These are phyloP conservation scores for Aegle marmelos DNA, from an alignment of 345 rosid genomes.

Conservation along the genomic window DNA sequence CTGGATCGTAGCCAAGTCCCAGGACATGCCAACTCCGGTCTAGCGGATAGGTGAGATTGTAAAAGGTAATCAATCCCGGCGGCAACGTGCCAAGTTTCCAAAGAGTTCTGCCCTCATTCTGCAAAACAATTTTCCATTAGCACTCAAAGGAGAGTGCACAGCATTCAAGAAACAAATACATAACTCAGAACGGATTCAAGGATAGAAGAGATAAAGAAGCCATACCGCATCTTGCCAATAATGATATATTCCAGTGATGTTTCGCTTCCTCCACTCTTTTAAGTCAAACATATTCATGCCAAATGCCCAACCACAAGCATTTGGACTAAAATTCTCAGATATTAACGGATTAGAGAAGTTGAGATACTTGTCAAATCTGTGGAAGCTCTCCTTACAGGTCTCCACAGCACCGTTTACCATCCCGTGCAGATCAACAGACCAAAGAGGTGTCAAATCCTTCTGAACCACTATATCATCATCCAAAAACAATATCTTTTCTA, in stretches of 20 bases:
- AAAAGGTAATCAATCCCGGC: slow-evolving; percentile 93
- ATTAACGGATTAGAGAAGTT: slow-evolving; percentile 91
- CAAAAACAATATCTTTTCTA: slow-evolving; percentile 70
- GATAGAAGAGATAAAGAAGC: background rate
- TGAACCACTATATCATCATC: slow-evolving; percentile 92
- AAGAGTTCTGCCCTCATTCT: slow-evolving; percentile 95
- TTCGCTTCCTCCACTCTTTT: slow-evolving; percentile 81
- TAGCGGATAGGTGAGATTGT: slow-evolving; percentile 78
- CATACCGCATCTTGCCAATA: slow-evolving; percentile 94
- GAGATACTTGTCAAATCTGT: slow-evolving; percentile 96
- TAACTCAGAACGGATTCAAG: background rate
- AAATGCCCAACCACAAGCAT: slow-evolving; percentile 97
- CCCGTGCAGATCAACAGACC: slow-evolving; percentile 68
- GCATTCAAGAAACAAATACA: background rate
- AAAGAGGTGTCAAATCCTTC: slow-evolving; percentile 79
- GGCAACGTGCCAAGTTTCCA: slow-evolving; percentile 99
- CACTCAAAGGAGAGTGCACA: background rate
- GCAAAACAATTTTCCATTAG: slow-evolving; percentile 27
- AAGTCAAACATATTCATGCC: slow-evolving; percentile 99
- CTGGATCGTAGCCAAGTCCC: slow-evolving; percentile 98
- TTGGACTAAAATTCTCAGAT: slow-evolving; percentile 62
- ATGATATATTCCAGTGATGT: slow-evolving; percentile 91
- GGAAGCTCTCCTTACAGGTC: slow-evolving; percentile 88
- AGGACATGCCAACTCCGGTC: slow-evolving; percentile 85
- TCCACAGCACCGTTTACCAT: slow-evolving; percentile 91